Evolutionary conservation across 192 early-diverging fungal species (phyloP).

Genomic region (Thoreauomyces humboldtii): DNA sequence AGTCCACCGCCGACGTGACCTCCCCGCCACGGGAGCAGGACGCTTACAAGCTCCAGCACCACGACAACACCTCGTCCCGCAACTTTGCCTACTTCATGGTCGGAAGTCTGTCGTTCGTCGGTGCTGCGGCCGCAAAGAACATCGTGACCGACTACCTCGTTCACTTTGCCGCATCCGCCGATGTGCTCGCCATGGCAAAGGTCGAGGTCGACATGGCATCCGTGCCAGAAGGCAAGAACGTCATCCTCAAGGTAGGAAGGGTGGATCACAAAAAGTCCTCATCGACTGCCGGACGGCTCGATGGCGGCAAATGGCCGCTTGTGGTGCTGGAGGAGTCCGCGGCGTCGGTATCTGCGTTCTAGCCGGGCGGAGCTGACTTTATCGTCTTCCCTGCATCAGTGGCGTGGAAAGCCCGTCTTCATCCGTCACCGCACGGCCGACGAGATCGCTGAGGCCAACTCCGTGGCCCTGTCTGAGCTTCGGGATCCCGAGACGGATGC

Average conservation of each 20-base stretch:
- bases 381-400: conserved; percentile 39
- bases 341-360: neutral
- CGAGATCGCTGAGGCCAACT: conserved; percentile 92
- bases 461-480: conserved; percentile 73
- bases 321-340: too few species aligned
- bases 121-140: conserved; percentile 83
- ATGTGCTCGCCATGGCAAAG: conserved; percentile 97
- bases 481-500: conserved; percentile 91
- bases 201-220: conserved; percentile 88
- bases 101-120: conserved; percentile 79
- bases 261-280: too few species aligned
- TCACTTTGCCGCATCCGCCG: conserved; percentile 93
- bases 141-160: conserved; percentile 80
- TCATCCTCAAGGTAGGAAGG: conserved; percentile 77
- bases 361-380: neutral
- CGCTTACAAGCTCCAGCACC: conserved; percentile 33
- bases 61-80: conserved; percentile 37
- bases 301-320: too few species aligned
- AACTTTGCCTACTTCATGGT: conserved; percentile 88
- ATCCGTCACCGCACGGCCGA: conserved; percentile 92
- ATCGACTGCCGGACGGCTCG: too few species aligned
- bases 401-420: conserved; percentile 99
- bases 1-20: conserved; percentile 18
- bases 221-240: conserved; percentile 96
- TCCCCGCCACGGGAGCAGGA: conserved; percentile 26